Evolutionary conservation across 2,329 filamentous ascomycete genomes (phyloP), one percentile per base, ranked within the genome.

Genomic region (Alternaria novae-zelandiae): DNA sequence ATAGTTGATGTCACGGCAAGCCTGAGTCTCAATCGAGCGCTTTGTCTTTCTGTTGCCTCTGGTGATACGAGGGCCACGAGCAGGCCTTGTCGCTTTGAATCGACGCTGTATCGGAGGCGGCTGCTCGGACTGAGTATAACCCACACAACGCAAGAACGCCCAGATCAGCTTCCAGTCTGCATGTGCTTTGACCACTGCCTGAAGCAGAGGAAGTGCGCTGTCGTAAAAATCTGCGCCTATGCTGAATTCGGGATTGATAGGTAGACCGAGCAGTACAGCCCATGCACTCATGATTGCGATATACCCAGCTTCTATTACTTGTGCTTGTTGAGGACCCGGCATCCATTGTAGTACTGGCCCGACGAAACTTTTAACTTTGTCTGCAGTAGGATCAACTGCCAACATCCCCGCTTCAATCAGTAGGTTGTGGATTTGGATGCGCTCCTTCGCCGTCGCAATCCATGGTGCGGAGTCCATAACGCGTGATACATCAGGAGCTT

Each of bases 221-320:
- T n/a, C 5, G 45, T 58, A 64, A 43, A 66, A 66, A 3, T 45
- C 12, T 3, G 28, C 13, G 1, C 20, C 15, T 12, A 57, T 53
- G 11, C n/a, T 8, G 53, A 70, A 68, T 12, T 36, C 44, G 7
- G 25, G 23, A 32, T 71, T 65, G 10, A 69, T 9, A 3, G 49
- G 21, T 15, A 70, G 55, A 13, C 57, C 68, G 5, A 74, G 51
- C 11, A 63, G 54, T 46, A 71, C 32, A 5, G 61, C 30, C 69
- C 70, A 74, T 3, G 69, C 69, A 36, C 64, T 69, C 2, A 71
- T 51, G 2, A 71, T 58, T 7, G 64, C 59, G 28, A 66, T 62
- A 32, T 69, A 64, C 6, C 53, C 62, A n/a, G 64, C 49, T n/a
- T 62, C 17, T 45, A 60, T 55, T 10, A 8, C 4, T 46, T 50